Percentiles rank a stretch among this genome's conserved stretches.
These are phyloP conservation scores for Chaetomium strumarium DNA, from an alignment of 2,329 filamentous ascomycete species.

Conservation along the genomic window DNA sequence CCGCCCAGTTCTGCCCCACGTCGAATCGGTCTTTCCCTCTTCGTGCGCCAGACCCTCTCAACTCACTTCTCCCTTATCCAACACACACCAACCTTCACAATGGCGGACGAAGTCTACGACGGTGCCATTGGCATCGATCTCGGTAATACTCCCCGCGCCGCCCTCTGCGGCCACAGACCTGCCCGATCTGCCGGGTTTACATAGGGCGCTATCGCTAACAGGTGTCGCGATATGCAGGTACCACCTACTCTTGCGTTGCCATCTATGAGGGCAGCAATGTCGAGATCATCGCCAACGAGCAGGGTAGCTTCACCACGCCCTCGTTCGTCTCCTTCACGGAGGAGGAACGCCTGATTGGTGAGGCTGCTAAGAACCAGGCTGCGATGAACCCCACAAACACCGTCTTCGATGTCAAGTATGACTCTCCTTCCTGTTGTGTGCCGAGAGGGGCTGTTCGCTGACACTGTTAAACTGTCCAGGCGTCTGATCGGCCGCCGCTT, in stretches of 20 bases:
- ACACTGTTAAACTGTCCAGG: constrained; percentile 45
- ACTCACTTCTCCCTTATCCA: constrained; percentile 14
- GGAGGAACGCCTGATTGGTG: constrained; percentile 97
- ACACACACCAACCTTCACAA: constrained; percentile 46
- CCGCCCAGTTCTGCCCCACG: constrained; percentile 24
- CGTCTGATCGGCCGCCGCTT: constrained; percentile 95
- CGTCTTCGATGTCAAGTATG: constrained; percentile 98
- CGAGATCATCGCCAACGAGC: constrained; percentile 99
- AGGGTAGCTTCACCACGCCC: constrained; percentile 97
- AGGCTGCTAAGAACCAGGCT: constrained; percentile 99
- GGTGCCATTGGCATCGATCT: constrained; percentile 99
- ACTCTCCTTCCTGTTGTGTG: constrained; percentile 18
- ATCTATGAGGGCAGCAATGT: constrained; percentile 99
- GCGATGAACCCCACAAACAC: constrained; percentile 99
- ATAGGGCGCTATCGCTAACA: constrained; percentile 18
- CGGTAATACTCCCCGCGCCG: constrained; percentile 54
- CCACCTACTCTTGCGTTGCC: constrained; percentile 99
- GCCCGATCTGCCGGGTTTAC: neutral
- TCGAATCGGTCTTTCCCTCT: constrained; percentile 19
- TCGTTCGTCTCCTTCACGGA: constrained; percentile 99
- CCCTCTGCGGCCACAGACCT: neutral
- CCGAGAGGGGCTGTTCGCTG: constrained; percentile 9
- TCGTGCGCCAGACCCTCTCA: constrained; percentile 23
- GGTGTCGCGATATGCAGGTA: constrained; percentile 54
- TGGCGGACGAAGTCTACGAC: constrained; percentile 98